These are phyloP conservation scores for Haematococcus lacustris DNA, from an alignment of 139 green algal genomes.

Conservation along the genomic window DNA sequence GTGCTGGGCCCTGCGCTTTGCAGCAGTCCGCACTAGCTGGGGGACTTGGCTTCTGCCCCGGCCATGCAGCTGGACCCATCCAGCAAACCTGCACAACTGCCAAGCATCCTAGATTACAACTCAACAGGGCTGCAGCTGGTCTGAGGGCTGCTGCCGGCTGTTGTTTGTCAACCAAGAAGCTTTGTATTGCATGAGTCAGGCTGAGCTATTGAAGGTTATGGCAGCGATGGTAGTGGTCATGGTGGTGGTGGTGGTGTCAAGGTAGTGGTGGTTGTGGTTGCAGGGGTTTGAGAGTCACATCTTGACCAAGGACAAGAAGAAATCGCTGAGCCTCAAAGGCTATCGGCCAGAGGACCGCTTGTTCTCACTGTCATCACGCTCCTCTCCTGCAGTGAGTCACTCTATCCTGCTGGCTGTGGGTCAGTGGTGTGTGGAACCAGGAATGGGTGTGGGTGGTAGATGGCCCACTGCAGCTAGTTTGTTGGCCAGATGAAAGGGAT, in stretches of 20 bases:
- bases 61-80: no score
- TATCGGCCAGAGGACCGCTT: constrained; percentile 61
- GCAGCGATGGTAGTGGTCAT: not conserved
- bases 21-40: not conserved
- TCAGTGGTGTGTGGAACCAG: no score
- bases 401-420: no score
- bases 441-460: no score
- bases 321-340: constrained; percentile 42
- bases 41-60: not conserved
- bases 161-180: not conserved
- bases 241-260: not conserved
- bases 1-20: not conserved
- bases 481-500: no score
- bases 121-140: not conserved
- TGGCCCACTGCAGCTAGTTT: no score
- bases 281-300: constrained; percentile 73
- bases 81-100: not conserved
- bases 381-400: constrained; percentile 48
- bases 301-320: constrained; percentile 55
- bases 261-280: not conserved
- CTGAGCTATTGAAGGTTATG: not conserved
- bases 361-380: constrained; percentile 60
- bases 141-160: not conserved
- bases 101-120: not conserved
- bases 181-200: not conserved